Conservation (phyloP, 2,329 filamentous ascomycete genomes). For the Pseudogymnoascus sp. region DNA sequence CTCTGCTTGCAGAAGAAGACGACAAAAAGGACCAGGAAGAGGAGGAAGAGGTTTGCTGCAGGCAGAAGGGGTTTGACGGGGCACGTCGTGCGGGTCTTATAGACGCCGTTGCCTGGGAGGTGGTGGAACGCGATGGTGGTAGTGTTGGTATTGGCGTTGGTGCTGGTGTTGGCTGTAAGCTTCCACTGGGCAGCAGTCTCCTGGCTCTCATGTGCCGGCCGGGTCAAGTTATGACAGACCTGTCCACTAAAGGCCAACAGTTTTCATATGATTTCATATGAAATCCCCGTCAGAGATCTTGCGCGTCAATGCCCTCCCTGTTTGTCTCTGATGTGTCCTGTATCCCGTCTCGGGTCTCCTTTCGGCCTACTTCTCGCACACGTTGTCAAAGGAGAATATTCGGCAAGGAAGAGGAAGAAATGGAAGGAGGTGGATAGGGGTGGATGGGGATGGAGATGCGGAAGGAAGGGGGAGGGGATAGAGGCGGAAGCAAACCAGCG, state of each 20-base stretch:
- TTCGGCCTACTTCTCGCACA: not conserved
- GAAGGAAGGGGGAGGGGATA: not conserved
- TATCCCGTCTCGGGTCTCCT: not conserved
- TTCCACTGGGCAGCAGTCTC: not conserved
- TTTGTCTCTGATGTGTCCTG: not conserved
- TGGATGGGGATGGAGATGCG: not conserved
- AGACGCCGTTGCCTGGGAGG: not conserved
- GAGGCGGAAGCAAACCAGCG: not conserved
- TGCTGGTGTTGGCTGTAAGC: not conserved
- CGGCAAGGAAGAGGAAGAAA: not conserved
- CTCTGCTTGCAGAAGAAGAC: not conserved
- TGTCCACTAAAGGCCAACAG: not conserved
- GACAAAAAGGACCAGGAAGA: not conserved
- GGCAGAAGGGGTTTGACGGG: not conserved
- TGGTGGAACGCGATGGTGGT: not conserved
- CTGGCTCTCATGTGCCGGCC: not conserved
- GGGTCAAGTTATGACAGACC: not conserved
- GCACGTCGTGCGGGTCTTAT: not conserved
- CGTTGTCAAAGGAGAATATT: not conserved
- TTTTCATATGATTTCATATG: constrained; percentile 4
- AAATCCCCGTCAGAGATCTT: not conserved
- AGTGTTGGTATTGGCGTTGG: not conserved
- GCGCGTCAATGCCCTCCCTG: not conserved
- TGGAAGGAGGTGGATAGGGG: not conserved
- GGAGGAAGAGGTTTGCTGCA: not conserved